Base-by-base conservation (phyloP, 371 early-diverging fungal species). In the Umbelopsis sp. region DNA sequence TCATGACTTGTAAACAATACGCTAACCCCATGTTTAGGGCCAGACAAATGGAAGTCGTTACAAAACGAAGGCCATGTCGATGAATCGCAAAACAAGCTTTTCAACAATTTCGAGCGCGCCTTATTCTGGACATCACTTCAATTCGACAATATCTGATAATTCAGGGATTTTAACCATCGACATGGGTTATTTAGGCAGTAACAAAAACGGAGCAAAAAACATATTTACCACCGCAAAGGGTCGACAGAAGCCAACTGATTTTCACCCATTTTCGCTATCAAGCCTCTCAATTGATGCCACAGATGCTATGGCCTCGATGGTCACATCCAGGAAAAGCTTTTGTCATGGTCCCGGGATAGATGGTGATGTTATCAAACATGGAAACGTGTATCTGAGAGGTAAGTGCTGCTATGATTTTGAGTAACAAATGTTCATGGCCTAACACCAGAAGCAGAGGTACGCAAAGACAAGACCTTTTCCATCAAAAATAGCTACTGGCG, bases 401-500 rank as follows among this genome's bases (percentile, higher is more conserved):
- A 32, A 12, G 4, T 1, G 7, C 18, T 29, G 10, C 16, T 57
- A 10, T 3, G n/a, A 32, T 29, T 57, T 25, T 48, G 48, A 3
- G 6, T 1, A 41, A 7, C 41, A 41, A 22, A 0, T 48, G 0
- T 25, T 57, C 4, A 35, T 16, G 11, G 12, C 7, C 57, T 35
- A 14, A 3, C 4, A 14, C 0, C 32, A 6, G 12, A 18, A 57
- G 9, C 18, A 12, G 57, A 57, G 12, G 29, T 8, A 6, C 29
- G 35, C 6, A 32, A n/a, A 18, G 57, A 57, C 35, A 57, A 57
- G 35, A 57, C 11, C 35, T 57, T 57, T 29, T 35, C 57, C 12
- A 57, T 57, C 35, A 57, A 57, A 5, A 57, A 57, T 16, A 57
- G 57, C 18, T 57, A 57, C 14, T 57, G 57, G 57, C 57, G 57